These are phyloP conservation scores for Eragrostis nindensis DNA, from an alignment of 176 grass and related monocot species.

Conservation along the genomic window DNA sequence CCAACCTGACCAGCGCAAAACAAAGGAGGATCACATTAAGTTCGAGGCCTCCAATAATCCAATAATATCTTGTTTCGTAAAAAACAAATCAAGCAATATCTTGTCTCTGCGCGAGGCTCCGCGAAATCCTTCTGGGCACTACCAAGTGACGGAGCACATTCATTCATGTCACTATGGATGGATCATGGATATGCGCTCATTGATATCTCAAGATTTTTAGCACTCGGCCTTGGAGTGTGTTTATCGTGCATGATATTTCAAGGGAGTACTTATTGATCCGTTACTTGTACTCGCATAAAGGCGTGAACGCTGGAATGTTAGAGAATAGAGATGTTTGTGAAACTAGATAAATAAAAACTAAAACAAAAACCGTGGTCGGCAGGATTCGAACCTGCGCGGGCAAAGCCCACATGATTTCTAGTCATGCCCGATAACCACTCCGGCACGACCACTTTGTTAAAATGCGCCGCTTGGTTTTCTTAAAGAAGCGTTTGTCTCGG, in stretches of 20 bases:
- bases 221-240: not conserved
- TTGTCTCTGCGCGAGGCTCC: not conserved
- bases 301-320: slow-evolving; percentile 3
- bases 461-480: no score
- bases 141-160: slow-evolving; percentile 17
- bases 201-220: not conserved
- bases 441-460: slow-evolving; percentile 88
- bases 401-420: slow-evolving; percentile 99
- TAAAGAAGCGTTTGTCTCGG: no score
- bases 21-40: not conserved
- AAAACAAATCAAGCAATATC: no score
- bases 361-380: slow-evolving; percentile 59
- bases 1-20: not conserved
- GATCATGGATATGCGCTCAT: not conserved
- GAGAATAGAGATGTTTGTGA: not conserved
- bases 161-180: not conserved
- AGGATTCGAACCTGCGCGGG: slow-evolving; percentile 99
- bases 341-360: not conserved
- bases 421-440: slow-evolving; percentile 99
- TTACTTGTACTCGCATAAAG: no score
- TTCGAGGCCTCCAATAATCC: not conserved
- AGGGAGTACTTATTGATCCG: no score
- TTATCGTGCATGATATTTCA: no score
- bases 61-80: no score
- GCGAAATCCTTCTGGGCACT: not conserved